Evolutionary conservation across 2,329 filamentous ascomycete genomes (phyloP).

Genomic region (Penicillium sp.): DNA sequence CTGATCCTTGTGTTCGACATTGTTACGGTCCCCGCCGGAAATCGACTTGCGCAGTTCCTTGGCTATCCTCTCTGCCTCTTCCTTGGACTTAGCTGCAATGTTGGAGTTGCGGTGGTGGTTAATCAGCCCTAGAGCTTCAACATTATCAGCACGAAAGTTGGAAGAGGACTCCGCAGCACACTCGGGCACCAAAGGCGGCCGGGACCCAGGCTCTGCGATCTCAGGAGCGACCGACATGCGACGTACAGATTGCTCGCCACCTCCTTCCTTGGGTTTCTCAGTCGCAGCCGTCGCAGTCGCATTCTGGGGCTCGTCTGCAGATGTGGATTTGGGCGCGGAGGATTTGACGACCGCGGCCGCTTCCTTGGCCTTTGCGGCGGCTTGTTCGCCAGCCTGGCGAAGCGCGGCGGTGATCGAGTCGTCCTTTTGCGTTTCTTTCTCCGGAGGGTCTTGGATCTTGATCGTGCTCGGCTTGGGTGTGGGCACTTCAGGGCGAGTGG

Average conservation of each 20-base stretch:
- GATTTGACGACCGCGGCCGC: conserved; percentile 26
- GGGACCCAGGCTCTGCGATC: conserved; percentile 28
- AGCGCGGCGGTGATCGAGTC: conserved; percentile 46
- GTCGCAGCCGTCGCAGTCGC: conserved; percentile 16
- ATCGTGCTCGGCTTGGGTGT: conserved; percentile 42
- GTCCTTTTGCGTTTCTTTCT: conserved; percentile 42
- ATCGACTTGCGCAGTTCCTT: conserved; percentile 46
- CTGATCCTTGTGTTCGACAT: conserved; percentile 24
- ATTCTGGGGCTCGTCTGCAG: conserved; percentile 15
- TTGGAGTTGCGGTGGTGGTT: conserved; percentile 45
- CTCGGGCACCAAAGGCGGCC: conserved; percentile 42
- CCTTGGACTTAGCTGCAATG: conserved; percentile 38
- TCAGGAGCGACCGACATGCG: conserved; percentile 39
- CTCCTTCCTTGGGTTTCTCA: conserved; percentile 23
- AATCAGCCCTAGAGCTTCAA: conserved; percentile 41
- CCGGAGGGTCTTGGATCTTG: conserved; percentile 47
- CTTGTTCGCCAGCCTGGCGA: conserved; percentile 50
- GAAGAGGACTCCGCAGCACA: conserved; percentile 43
- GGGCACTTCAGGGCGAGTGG: conserved; percentile 28
- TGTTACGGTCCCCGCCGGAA: conserved; percentile 25
- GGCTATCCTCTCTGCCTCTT: conserved; percentile 41
- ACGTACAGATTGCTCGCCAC: conserved; percentile 28
- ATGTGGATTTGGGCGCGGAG: conserved; percentile 14
- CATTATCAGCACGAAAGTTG: conserved; percentile 45
- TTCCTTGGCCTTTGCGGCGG: conserved; percentile 44